Base-by-base conservation (phyloP, 257 asterid species). In the Eucommia ulmoides region DNA sequence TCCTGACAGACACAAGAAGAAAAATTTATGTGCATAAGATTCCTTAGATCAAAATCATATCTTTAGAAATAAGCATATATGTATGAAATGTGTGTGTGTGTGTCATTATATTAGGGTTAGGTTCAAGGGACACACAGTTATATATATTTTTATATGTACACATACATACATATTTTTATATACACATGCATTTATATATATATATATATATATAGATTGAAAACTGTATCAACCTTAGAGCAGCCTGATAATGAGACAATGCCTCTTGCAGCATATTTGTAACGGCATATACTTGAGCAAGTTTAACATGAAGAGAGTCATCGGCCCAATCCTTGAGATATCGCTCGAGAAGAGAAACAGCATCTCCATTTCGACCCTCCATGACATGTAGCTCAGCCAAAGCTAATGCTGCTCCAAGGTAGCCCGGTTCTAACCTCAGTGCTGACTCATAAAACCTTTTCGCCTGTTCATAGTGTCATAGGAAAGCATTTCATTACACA, bases 381-480 rank as follows among this genome's bases (percentile, higher is more conserved):
- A 64, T 59, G 19, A 85, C 82, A 53, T 91, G 98, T 63, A 91
- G 94, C 69, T 89, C 98, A 24, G 96, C 98, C 81, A 89, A 80
- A 59, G 98, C 93, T 74, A 91, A 67, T 19, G 94, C 98, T 23
- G 96, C 96, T 57, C 88, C 96, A 50, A 91, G 86, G 68, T 82
- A 82, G 56, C 98, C 98, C 5, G 98, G 98, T 69, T 91, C 98
- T 49, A 85, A 76, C 65, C 98, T 80, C 49, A 86, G 78, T 56
- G 96, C 94, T n/a, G 98, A 91, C 69, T 91, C 98, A 33, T 85
- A 91, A 52, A 85, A 91, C 66, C 76, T 91, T 76, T 86, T 91
- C 7, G 98, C 98, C 97, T 84, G 78, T 63, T 47, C 50, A 47
- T 38, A 42, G 15, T 5, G n/a, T n/a, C n/a, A n/a, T n/a, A n/a